Evolutionary conservation across 2,329 filamentous ascomycete species (phyloP), one percentile per base, ranked within the genome.

Genomic region (Aureobasidium sp.): DNA sequence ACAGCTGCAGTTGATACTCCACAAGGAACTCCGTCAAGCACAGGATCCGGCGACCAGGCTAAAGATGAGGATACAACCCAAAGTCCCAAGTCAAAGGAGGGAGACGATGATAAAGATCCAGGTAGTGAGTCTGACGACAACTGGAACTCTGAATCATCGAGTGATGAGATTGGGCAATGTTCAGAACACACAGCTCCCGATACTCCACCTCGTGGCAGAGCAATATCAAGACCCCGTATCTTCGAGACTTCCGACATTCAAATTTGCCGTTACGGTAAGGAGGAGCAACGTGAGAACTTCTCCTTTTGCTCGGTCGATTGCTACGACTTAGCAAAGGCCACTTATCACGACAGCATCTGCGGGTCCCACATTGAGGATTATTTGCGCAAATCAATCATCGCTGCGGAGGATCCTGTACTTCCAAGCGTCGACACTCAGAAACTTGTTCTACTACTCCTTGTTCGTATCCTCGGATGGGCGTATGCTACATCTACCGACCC

Each of bases 391-490:
- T n/a, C 33, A 3, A 58, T 58, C 2, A 47, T n/a, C n/a, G 1
- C 21, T 4, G 11, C 31, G 4, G 43, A 47, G 10, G 29, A 47
- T 49, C 15, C 43, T n/a, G 13, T 10, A 17, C 29, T 58, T 21
- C 55, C 55, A 25, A 58, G 15, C 25, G 35, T 49, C 10, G 23
- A 31, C 7, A 9, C 21, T 11, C 55, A 49, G 23, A 58, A 40
- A 33, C 43, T 58, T 17, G 21, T n/a, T 15, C 17, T 53, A 1
- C 49, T 62, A 10, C 46, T 64, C 19, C 46, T 64, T 13, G 40
- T 60, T 5, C 57, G 61, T 8, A 15, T 63, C 7, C 58, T 65
- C 11, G 46, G 60, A 11, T 47, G 61, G 46, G 58, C 53, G 13
- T 37, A 37, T 17, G 33, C 15, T 8, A 43, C 21, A n/a, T 37